Evolutionary conservation across 2,329 filamentous ascomycete genomes (phyloP), one percentile per base, ranked within the genome.

Genomic region (Neonectria neomacrospora): DNA sequence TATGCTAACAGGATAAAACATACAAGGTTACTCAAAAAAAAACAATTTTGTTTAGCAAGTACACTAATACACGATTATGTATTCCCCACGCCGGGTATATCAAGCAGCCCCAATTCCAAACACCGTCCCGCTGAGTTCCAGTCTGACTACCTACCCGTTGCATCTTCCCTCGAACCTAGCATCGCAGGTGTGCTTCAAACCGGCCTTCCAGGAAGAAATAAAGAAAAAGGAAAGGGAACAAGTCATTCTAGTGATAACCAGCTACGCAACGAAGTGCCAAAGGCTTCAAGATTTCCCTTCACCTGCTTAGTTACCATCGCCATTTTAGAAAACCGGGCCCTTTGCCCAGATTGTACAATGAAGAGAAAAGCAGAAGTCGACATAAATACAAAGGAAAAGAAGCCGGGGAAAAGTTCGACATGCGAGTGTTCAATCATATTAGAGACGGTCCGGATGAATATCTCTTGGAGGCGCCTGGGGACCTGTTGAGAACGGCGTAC

Each of bases 71-170:
- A 58, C 23, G 48, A 67, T 58, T 68, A 58, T 54, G 48, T 54
- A 63, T 65, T 69, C 63, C 67, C 61, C 65, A 61, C 66, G 71
- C 69, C 62, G 71, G 71, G 71, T 73, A 73, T 73, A 72, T 72
- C 62, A 71, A 68, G 64, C 58, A 71, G 47, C 58, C 64, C 61
- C 54, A 55, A 68, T 57, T 59, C 71, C 56, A 44, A 71, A 73
- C 67, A 72, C 69, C 70, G 39, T 61, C 66, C 67, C 70, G 52
- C 64, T 67, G 41, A 63, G 58, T 55, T 66, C 62, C 62, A 69
- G 63, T 71, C 62, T 69, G 66, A 61, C 61, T 70, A 63, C 64
- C 62, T 56, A 47, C 56, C 64, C 62, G 12, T 63, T 42, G 58
- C 42, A 61, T 51, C 58, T 50, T 66, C 63, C 41, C 57, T 50